These are phyloP conservation scores for Fusarium nygamai DNA, from an alignment of 2,329 filamentous ascomycete species.

Conservation along the genomic window DNA sequence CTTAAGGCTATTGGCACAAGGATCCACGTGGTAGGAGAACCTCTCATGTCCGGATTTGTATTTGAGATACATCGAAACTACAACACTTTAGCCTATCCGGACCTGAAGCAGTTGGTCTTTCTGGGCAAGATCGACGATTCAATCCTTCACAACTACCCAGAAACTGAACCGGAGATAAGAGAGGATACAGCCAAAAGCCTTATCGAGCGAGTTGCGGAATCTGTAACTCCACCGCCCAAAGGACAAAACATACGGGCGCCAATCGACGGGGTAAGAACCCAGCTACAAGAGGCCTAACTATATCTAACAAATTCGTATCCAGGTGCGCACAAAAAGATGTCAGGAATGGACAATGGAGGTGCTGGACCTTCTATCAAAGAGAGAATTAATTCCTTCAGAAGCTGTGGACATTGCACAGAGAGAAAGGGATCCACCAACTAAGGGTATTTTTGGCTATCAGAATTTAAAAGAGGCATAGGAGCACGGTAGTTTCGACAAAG, in stretches of 20 bases:
- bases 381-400: fast-evolving
- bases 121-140: neutral
- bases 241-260: neutral
- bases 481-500: no score
- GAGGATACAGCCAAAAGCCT: fast-evolving
- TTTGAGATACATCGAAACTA: neutral
- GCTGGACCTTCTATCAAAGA: fast-evolving
- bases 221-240: fast-evolving
- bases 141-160: fast-evolving
- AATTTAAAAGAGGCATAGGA: neutral
- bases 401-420: neutral
- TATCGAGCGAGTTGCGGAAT: fast-evolving
- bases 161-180: fast-evolving
- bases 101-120: neutral
- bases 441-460: neutral
- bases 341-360: neutral
- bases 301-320: no score
- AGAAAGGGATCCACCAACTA: neutral
- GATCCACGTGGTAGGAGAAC: neutral
- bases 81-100: fast-evolving
- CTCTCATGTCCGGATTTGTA: neutral
- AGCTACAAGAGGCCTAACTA: fast-evolving
- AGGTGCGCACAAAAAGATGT: neutral
- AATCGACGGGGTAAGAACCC: neutral
- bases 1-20: neutral